Conservation (phyloP, 2,329 filamentous ascomycete species). For the Pseudogymnoascus sp. region DNA sequence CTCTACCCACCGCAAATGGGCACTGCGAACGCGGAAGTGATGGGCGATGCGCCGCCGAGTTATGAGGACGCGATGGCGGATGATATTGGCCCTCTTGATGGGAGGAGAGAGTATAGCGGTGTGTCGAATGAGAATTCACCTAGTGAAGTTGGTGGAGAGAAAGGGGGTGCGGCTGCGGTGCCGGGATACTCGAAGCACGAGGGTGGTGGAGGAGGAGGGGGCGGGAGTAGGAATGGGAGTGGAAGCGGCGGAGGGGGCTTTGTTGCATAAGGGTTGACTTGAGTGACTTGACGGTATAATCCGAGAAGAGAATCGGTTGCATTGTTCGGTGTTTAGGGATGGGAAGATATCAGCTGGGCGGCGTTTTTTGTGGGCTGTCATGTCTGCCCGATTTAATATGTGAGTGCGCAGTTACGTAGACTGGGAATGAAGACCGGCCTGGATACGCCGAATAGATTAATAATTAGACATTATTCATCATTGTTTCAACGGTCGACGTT, state of each 20-base stretch:
- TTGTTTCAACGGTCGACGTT: not conserved
- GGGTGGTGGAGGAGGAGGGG: not conserved
- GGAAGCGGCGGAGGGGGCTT: not conserved
- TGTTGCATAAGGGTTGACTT: not conserved
- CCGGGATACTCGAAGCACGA: not conserved
- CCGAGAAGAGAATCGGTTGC: not conserved
- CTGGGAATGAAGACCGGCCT: not conserved
- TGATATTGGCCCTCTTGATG: conserved; percentile 61
- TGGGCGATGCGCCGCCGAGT: conserved; percentile 80
- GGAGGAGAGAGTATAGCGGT: conserved; percentile 59
- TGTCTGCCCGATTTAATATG: not conserved
- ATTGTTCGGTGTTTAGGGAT: not conserved
- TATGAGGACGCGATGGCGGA: conserved; percentile 91
- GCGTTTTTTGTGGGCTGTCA: not conserved
- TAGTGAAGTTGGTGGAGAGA: conserved; percentile 32
- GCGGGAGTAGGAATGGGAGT: not conserved
- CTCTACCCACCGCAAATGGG: conserved; percentile 52
- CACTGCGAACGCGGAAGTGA: conserved; percentile 33
- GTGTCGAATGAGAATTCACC: conserved; percentile 54
- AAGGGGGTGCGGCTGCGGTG: not conserved
- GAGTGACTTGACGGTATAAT: not conserved
- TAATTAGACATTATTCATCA: not conserved
- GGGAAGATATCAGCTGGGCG: not conserved
- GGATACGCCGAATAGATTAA: not conserved
- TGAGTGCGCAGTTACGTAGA: not conserved